Conservation (phyloP, 768 basidiomycete species). For the Plicaturopsis crispa region DNA sequence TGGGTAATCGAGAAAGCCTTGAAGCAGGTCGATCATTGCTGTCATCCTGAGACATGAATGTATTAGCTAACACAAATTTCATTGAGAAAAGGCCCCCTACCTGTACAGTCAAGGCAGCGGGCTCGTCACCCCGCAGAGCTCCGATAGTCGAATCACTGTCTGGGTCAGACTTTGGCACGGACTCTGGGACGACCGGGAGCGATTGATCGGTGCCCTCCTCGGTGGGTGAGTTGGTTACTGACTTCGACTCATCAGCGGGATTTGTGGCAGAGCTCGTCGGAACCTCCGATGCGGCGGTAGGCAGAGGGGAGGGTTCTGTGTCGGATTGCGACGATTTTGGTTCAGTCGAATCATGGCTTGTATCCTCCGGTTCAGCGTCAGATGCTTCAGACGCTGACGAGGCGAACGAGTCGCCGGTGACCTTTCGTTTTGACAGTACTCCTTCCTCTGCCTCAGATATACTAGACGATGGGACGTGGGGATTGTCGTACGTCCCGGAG, state of each 20-base stretch:
- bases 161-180: slow-evolving; percentile 41
- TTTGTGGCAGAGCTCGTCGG: background rate
- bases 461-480: slow-evolving; percentile 52
- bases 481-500: slow-evolving; percentile 43
- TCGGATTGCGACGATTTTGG: too few species aligned
- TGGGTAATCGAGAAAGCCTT: slow-evolving; percentile 54
- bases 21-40: slow-evolving; percentile 12
- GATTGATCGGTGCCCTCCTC: too few species aligned
- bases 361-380: slow-evolving; percentile 43
- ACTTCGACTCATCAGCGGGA: background rate
- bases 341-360: slow-evolving; percentile 13
- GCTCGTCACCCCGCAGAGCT: slow-evolving; percentile 19
- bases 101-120: slow-evolving; percentile 10
- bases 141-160: slow-evolving; percentile 87
- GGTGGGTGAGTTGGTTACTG: background rate
- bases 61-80: slow-evolving; percentile 6
- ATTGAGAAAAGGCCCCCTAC: slow-evolving; percentile 17
- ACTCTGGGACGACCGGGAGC: too few species aligned
- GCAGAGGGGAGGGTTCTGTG: too few species aligned
- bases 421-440: slow-evolving; percentile 31
- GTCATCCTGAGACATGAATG: slow-evolving; percentile 15
- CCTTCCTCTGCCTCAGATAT: slow-evolving; percentile 73
- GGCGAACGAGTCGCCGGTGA: slow-evolving; percentile 46
- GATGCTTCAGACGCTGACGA: slow-evolving; percentile 72
- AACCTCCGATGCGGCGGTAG: background rate